Evolutionary conservation across 2,329 filamentous ascomycete genomes (phyloP), one percentile per base, ranked within the genome.

Genomic region (Aspergillus intermedius): DNA sequence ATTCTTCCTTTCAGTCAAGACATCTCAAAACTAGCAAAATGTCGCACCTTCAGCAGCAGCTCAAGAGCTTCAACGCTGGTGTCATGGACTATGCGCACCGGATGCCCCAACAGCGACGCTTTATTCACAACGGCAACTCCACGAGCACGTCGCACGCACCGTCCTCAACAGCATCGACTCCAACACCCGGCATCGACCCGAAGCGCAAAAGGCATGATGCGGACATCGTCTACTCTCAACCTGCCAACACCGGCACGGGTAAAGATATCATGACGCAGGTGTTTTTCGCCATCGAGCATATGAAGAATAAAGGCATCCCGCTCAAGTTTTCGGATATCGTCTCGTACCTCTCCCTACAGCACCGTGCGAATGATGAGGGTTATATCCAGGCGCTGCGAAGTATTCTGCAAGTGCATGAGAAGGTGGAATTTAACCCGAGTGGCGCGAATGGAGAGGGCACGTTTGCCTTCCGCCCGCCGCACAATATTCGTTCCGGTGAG

Each of bases 191-290:
- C 43, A 47, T 51, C 49, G 66, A 68, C 42, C 73, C 72, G 53
- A 82, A 83, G 59, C 73, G 75, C 52, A 87, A 87, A 63, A 78
- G 83, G 7, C 78, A 81, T 44, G 79, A 79, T 60, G 60, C 61
- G 4, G 69, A 71, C 39, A 68, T 71, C 39, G 67, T 87, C 46
- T 91, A 84, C 71, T 91, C 87, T 48, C 88, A 91, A 71, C 87
- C 87, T 17, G 79, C 80, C 55, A 83, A 85, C 61, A 88, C 83
- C 13, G 86, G 84, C 63, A 87, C 84, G 46, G 89, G 90, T 57
- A 78, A 78, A 51, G 86, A 91, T 68, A 83, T 93, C 66, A 84
- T 89, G 74, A 94, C 90, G 10, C 88, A 95, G 67, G 84, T 96
- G 65, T 81, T 86, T 49, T 95, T 90, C 71, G 88, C 89, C 17